These are phyloP conservation scores for Babesia ovata DNA, from an alignment of 169 alveolate genomes.

Conservation along the genomic window DNA sequence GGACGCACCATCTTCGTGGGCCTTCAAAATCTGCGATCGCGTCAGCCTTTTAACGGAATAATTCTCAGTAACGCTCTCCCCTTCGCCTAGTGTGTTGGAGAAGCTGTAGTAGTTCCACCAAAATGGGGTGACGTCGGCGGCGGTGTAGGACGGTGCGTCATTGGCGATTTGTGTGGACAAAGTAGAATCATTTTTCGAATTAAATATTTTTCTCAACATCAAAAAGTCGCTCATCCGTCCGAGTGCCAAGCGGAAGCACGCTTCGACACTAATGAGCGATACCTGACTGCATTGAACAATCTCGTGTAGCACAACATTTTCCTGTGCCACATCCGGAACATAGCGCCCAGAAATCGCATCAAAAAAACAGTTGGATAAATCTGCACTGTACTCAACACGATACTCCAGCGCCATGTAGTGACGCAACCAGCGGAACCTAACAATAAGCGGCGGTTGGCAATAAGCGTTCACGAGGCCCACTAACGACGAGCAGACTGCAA, in stretches of 20 bases:
- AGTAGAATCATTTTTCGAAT: neutral
- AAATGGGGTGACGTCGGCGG: constrained; percentile 57
- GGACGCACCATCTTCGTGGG: constrained; percentile 60
- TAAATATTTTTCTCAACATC: neutral
- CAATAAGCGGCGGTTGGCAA: constrained; percentile 64
- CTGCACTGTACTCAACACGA: constrained; percentile 41
- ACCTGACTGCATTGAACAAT: constrained; percentile 54
- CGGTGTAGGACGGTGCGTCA: constrained; percentile 1
- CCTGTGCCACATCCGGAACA: constrained; percentile 19
- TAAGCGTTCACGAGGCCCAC: constrained; percentile 24
- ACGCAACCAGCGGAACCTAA: constrained; percentile 40
- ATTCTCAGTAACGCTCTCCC: constrained; percentile 24
- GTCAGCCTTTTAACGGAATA: constrained; percentile 52
- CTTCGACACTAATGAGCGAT: constrained; percentile 32
- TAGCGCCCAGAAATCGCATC: constrained; percentile 50
- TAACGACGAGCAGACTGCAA: constrained; percentile 54
- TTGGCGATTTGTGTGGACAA: neutral
- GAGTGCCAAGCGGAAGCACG: constrained; percentile 36
- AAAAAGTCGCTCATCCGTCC: constrained; percentile 33
- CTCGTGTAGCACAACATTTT: constrained; percentile 61
- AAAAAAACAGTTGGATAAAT: constrained; percentile 20
- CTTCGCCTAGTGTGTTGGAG: constrained; percentile 65
- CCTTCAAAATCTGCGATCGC: constrained; percentile 32
- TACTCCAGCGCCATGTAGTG: constrained; percentile 63
- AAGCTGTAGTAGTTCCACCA: constrained; percentile 67